Percentiles rank a stretch among this genome's conserved stretches.
These are phyloP conservation scores for Boletus vinaceobasis DNA, from an alignment of 768 basidiomycete species.

Conservation along the genomic window DNA sequence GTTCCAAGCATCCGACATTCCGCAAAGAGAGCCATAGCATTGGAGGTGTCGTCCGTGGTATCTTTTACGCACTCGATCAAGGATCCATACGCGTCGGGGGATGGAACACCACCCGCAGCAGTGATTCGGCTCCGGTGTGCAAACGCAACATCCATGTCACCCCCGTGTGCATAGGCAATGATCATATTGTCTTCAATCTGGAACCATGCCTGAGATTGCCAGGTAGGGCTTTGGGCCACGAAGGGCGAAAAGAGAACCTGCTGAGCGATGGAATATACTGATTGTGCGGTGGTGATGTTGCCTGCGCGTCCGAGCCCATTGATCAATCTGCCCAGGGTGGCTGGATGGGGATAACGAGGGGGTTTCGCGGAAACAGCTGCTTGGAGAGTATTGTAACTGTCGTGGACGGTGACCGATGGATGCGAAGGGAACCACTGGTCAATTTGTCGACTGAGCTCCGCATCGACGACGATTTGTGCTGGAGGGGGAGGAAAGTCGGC, in stretches of 20 bases:
- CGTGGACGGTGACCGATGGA: constrained; percentile 26
- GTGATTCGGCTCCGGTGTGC: constrained; percentile 76
- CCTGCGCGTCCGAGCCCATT: constrained; percentile 62
- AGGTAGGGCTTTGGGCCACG: constrained; percentile 37
- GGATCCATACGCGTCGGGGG: constrained; percentile 88
- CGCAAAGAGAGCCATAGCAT: constrained; percentile 79
- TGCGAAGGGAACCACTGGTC: constrained; percentile 34
- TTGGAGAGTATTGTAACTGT: constrained; percentile 51
- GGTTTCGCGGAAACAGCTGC: constrained; percentile 34
- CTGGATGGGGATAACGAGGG: constrained; percentile 49
- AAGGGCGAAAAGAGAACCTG: constrained; percentile 44
- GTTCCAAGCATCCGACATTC: constrained; percentile 73
- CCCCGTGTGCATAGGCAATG: constrained; percentile 77
- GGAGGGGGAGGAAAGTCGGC: constrained; percentile 13
- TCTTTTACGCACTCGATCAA: constrained; percentile 86
- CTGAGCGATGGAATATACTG: constrained; percentile 70
- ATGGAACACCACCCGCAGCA: constrained; percentile 71
- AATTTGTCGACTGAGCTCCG: constrained; percentile 26
- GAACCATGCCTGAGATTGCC: constrained; percentile 66
- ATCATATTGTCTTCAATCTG: constrained; percentile 87
- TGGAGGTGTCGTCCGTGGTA: constrained; percentile 91
- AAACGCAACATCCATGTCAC: constrained; percentile 76
- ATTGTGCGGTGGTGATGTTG: constrained; percentile 56
- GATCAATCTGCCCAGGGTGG: constrained; percentile 59
- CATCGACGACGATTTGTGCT: constrained; percentile 21